Percentiles rank a stretch among this genome's conserved stretches.
Evolutionary conservation across 441 rosid genomes (phyloP).

Genomic region (Oxalis stricta): DNA sequence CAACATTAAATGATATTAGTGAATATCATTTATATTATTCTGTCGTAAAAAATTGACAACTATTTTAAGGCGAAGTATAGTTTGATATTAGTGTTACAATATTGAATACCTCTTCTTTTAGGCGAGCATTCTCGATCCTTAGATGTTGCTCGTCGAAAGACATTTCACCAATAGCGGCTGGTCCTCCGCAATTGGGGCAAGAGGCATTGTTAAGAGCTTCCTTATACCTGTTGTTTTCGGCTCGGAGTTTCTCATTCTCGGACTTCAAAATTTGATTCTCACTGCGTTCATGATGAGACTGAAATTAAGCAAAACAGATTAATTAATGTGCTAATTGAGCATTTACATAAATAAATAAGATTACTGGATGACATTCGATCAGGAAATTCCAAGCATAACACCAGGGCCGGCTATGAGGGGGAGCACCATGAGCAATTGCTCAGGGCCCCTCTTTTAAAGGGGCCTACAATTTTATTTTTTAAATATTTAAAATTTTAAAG

Average conservation of each 20-base stretch:
- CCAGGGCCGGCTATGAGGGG: too few relatives aligned
- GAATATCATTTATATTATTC: background rate
- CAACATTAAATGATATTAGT: background rate
- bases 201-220: conserved; percentile 74
- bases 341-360: background rate
- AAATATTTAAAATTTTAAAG: too few relatives aligned
- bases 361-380: background rate
- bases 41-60: too few relatives aligned
- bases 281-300: conserved; percentile 85
- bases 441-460: too few relatives aligned
- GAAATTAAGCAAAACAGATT: background rate
- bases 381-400: too few relatives aligned
- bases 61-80: too few relatives aligned
- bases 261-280: conserved; percentile 60
- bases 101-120: conserved; percentile 95
- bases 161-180: conserved; percentile 88
- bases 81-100: background rate
- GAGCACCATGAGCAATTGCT: too few relatives aligned
- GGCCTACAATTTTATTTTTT: too few relatives aligned
- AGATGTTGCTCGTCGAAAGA: conserved; percentile 93
- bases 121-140: conserved; percentile 77
- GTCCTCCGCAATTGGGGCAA: conserved; percentile 93
- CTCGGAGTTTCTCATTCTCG: conserved; percentile 76
- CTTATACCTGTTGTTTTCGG: conserved; percentile 74
- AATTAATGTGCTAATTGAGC: too few relatives aligned